Percentiles rank a stretch among this genome's conserved stretches.
Evolutionary conservation across 805 yeast species (phyloP).

Genomic region (Metschnikowia henanensis): DNA sequence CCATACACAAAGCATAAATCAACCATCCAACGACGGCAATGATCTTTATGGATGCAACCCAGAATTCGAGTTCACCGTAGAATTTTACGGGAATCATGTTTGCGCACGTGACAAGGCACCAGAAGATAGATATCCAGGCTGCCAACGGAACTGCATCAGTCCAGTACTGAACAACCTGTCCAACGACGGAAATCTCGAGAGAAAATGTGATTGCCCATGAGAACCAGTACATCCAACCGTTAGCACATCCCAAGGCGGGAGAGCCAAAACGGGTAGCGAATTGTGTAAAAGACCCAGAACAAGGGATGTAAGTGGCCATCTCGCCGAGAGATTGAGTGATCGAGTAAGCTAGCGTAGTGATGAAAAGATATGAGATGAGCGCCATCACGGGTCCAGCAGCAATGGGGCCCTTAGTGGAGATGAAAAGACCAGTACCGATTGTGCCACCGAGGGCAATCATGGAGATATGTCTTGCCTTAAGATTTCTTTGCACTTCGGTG

Average conservation of each 20-base stretch:
- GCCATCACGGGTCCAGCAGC: conserved; percentile 71
- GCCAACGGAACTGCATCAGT: conserved; percentile 66
- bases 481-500: conserved; percentile 53
- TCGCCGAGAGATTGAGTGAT: conserved; percentile 77
- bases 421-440: conserved; percentile 76
- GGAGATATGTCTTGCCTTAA: conserved; percentile 66
- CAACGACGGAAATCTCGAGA: conserved; percentile 68
- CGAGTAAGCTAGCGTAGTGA: conserved; percentile 62
- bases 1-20: conserved; percentile 66
- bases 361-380: conserved; percentile 61
- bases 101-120: conserved; percentile 50
- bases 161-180: conserved; percentile 64
- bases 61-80: conserved; percentile 76
- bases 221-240: conserved; percentile 75
- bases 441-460: conserved; percentile 83
- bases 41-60: conserved; percentile 69
- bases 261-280: conserved; percentile 68
- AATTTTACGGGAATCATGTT: conserved; percentile 68
- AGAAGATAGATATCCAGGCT: conserved; percentile 71
- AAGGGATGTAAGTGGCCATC: conserved; percentile 78
- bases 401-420: conserved; percentile 59
- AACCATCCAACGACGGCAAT: conserved; percentile 71
- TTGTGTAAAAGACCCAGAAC: conserved; percentile 66
- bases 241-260: conserved; percentile 72
- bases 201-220: conserved; percentile 80